A percentile compares a stretch with the other conserved stretches of the same genome.
phyloP scores from a whole-genome alignment of 208 protist species.

The Polymyxa betae region DNA sequence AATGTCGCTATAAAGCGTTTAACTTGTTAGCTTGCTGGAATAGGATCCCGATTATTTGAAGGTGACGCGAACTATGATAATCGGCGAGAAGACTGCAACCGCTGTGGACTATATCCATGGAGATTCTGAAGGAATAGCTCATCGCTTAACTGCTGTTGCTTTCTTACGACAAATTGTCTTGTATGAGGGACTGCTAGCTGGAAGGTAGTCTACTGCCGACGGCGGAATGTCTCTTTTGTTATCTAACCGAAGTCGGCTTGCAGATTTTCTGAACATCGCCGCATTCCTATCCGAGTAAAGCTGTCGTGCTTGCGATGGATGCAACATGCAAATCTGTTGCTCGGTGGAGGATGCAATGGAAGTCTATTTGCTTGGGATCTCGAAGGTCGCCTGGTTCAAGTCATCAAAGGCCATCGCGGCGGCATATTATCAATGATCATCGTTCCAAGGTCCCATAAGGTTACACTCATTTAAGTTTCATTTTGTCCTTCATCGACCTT shows the following conservation, averaged over 20 bases:
- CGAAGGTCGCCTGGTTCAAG: not conserved
- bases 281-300: not conserved
- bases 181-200: not conserved
- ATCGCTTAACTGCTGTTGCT: not conserved
- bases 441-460: not conserved
- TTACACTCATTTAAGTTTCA: not conserved
- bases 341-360: not conserved
- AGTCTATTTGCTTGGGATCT: slow-evolving; percentile 15
- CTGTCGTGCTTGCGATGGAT: slow-evolving; percentile 13
- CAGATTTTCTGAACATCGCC: not conserved
- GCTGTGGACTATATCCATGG: not conserved
- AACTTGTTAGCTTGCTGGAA: not conserved
- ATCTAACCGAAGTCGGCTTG: not conserved
- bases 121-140: not conserved
- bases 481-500: not conserved
- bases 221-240: not conserved
- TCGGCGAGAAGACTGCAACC: not conserved
- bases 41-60: slow-evolving; percentile 31
- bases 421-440: not conserved
- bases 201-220: not conserved
- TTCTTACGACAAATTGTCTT: not conserved
- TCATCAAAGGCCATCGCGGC: not conserved
- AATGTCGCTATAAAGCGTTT: not conserved
- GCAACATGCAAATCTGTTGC: not conserved
- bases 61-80: not conserved